Evolutionary conservation across 305 asterid genomes (phyloP).

Genomic region (Fraxinus greggii): DNA sequence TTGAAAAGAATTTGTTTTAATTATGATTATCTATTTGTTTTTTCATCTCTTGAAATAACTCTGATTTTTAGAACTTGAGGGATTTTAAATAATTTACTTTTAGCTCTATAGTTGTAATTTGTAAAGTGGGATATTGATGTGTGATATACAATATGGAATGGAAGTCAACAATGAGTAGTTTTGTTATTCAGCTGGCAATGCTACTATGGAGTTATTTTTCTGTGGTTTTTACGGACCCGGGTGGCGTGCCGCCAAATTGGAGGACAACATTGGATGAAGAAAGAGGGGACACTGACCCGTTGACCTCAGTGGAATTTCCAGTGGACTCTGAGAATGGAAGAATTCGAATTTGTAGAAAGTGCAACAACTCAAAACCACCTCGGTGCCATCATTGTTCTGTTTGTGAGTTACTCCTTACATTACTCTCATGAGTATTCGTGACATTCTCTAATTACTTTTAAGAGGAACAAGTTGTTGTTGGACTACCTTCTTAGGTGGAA

Average conservation of each 20-base stretch:
- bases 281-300: conserved; percentile 51
- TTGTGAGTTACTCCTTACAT: conserved; percentile 46
- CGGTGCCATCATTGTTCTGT: conserved; percentile 76
- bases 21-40: neutral
- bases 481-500: conserved; percentile 51
- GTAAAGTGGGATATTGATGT: neutral
- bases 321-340: conserved; percentile 36
- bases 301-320: conserved; percentile 43
- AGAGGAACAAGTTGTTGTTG: conserved; percentile 15
- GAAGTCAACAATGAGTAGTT: neutral
- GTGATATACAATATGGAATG: neutral
- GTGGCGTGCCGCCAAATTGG: conserved; percentile 60
- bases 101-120: neutral
- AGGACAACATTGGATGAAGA: conserved; percentile 62
- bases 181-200: conserved; percentile 54
- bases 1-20: neutral
- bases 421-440: conserved; percentile 8
- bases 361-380: conserved; percentile 68
- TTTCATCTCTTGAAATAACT: neutral
- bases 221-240: conserved; percentile 69
- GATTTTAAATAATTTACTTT: neutral
- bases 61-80: neutral
- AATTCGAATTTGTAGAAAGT: conserved; percentile 58
- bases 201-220: conserved; percentile 76
- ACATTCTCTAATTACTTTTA: conserved; percentile 1